Evolutionary conservation across 176 grass and related monocot genomes (phyloP), one percentile per base, ranked within the genome.

Genomic region (Eleusine indica): DNA sequence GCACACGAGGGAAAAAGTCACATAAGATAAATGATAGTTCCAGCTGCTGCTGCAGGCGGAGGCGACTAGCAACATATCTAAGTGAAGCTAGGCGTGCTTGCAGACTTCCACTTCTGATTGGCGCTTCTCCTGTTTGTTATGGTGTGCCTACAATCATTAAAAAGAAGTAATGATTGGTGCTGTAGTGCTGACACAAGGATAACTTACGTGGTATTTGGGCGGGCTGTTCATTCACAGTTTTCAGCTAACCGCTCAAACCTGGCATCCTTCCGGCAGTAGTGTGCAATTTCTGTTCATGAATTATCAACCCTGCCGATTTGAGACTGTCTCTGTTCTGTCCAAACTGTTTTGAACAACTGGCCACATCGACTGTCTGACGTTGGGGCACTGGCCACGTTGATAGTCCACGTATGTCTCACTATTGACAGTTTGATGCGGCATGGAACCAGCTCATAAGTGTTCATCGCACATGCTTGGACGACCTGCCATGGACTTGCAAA

Each of bases 111-210:
- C 18, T 95, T 62, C 67, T 98, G 56, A 92, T 92, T 43, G 96
- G 93, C 9, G 93, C 91, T 18, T 76, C 93, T 76, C 96, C 96
- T 47, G 96, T 98, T 84, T 98, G 96, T 60, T 98, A 98, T 39
- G 96, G 96, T 4, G 83, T 98, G 68, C 96, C 93, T 1, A 95
- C 93, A 39, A 42, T 94, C 39, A 91, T 90, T 67, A 86, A 51
- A 72, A 94, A 89, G 76, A 92, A 87, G 71, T 78, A 83, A 74
- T 22, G 17, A 6, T 5, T 2, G 6, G 37, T 80, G 46, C 51
- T 12, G 11, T 25, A 22, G 41, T 44, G n/a, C 32, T 35, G n/a
- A 68, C 62, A 79, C 67, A 13, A 54, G 57, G 22, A 71, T 39
- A 71, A 30, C 71, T 9, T 9, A 15, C 48, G 7, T 68, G 78